These are phyloP conservation scores for Allium sativum DNA, from an alignment of 106 monocot species.

Conservation along the genomic window DNA sequence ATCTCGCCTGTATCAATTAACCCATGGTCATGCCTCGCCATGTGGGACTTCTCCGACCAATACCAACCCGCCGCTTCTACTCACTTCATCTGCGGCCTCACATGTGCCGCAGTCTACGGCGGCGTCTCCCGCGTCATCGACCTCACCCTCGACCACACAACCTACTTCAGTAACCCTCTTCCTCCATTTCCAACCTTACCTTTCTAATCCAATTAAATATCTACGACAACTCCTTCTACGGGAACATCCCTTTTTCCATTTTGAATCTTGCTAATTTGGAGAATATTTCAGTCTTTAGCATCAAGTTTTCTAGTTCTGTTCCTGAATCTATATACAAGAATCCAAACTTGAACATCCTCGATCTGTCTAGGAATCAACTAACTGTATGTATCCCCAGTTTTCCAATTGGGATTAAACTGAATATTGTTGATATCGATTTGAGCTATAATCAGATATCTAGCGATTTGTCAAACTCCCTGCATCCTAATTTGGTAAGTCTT, in stretches of 20 bases:
- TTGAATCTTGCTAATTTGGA: constrained; percentile 19
- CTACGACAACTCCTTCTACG: constrained; percentile 35
- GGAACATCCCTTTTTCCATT: constrained; percentile 18
- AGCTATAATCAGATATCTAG: constrained; percentile 37
- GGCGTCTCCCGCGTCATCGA: constrained; percentile 12
- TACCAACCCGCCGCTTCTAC: constrained; percentile 20
- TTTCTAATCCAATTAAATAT: constrained; percentile 36
- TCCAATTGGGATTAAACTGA: constrained; percentile 4
- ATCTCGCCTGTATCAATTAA: constrained; percentile 26
- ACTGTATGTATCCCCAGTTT: constrained; percentile 22
- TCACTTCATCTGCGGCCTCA: constrained; percentile 50
- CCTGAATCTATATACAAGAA: constrained; percentile 17
- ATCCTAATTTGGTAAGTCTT: constrained; percentile 28
- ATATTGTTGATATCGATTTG: constrained; percentile 27
- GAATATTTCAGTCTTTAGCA: constrained; percentile 29
- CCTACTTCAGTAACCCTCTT: constrained; percentile 32
- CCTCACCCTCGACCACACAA: constrained; percentile 38
- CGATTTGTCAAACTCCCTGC: constrained; percentile 19
- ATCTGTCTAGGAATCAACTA: constrained; percentile 32
- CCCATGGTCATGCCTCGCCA: constrained; percentile 48
- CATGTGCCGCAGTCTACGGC: constrained; percentile 18
- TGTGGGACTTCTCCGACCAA: constrained; percentile 68
- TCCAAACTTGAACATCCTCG: constrained; percentile 17
- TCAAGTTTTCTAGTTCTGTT: constrained; percentile 31
- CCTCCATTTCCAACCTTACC: constrained; percentile 28